Evolutionary conservation across 202 grass and related monocot species (phyloP), one percentile per base, ranked within the genome.

Genomic region (Elaeis oleifera): DNA sequence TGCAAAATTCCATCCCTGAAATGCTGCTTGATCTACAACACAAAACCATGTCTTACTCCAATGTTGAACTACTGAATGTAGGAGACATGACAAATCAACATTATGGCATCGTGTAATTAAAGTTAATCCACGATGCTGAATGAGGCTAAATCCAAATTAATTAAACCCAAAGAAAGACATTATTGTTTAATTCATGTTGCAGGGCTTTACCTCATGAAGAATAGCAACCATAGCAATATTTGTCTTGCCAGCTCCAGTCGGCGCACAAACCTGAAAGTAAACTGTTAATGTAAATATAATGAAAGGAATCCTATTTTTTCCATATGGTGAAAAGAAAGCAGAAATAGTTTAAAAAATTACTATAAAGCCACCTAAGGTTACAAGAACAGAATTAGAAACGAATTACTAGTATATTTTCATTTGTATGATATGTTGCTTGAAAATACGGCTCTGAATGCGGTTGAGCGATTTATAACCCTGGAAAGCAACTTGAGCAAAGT

Each of bases 171-270:
- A 44, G 11, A 44, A 44, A 44, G 36, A 0, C 8, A 44, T 9
- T 44, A 44, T 14, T 44, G 11, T 44, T 44, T 8, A 14, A 13
- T 44, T 44, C 3, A 44, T 27, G 17, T 39, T 22, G 54, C n/a
- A 56, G 44, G 60, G 51, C 49, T 56, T 23, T 76, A 90, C 91
- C 87, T 96, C 91, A 74, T 96, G 91, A 72, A 96, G 91, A 77
- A 96, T 71, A 69, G 92, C 79, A 74, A 96, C 90, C 92, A 96
- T 96, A 51, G 92, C 92, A 72, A 96, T 96, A 56, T 96, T 96
- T 52, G 92, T 96, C 86, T 96, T 96, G 44, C 91, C 92, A 85
- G 92, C 92, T 84, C 92, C 92, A 63, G 92, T 97, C 16, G 92
- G 92, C 64, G 92, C 87, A 79, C 92, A 97, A 84, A 97, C 87